phyloP scores from a whole-genome alignment of 306 rosid genomes.

The Datisca glomerata region DNA sequence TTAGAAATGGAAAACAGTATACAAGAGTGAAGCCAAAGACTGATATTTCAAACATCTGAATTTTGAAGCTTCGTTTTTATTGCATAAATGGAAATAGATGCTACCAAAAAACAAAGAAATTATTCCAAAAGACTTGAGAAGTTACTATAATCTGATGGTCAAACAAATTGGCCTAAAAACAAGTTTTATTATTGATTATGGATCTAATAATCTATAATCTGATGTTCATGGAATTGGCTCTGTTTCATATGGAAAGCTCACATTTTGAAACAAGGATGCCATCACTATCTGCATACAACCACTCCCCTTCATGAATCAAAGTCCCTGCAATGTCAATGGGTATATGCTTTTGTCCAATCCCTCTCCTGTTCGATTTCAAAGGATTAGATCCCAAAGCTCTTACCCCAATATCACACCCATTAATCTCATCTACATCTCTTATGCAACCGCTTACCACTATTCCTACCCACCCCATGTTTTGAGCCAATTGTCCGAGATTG shows the following conservation, averaged over 20 bases:
- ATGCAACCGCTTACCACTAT: conserved; percentile 75
- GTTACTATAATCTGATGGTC: too few species aligned
- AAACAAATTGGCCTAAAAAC: too few species aligned
- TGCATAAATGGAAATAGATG: too few species aligned
- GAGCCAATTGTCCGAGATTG: conserved; percentile 35
- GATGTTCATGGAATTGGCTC: too few species aligned
- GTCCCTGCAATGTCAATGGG: conserved; percentile 47
- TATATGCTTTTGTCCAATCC: conserved; percentile 40
- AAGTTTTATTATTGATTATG: too few species aligned
- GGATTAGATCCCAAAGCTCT: conserved; percentile 73
- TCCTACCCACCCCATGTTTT: conserved; percentile 59
- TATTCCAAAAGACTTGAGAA: too few species aligned
- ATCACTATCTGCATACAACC: conserved; percentile 72
- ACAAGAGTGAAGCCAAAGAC: too few species aligned
- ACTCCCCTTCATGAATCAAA: conserved; percentile 57
- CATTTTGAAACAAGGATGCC: conserved; percentile 27
- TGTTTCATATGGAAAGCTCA: conserved; percentile 16
- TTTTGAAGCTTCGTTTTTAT: too few species aligned
- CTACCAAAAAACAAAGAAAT: too few species aligned
- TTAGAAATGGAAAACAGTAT: too few species aligned
- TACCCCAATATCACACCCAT: conserved; percentile 54
- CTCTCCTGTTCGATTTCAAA: conserved; percentile 37
- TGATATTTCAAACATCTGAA: too few species aligned
- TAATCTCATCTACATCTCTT: conserved; percentile 83
- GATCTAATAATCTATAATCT: too few species aligned